A percentile compares a stretch with the other conserved stretches of the same genome.
Evolutionary conservation across 306 rosid species (phyloP).

Genomic region (Lathyrus oleraceus): DNA sequence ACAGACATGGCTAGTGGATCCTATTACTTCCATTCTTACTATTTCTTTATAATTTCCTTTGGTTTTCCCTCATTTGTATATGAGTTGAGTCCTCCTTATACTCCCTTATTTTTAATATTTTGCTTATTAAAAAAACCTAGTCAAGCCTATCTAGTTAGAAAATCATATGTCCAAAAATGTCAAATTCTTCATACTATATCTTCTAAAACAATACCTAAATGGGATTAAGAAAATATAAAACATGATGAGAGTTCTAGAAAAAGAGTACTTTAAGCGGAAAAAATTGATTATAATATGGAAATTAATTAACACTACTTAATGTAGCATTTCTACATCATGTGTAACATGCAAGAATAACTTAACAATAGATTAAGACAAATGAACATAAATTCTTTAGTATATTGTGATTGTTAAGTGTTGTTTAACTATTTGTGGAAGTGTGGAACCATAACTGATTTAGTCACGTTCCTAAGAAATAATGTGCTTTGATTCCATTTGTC

Average conservation of each 20-base stretch:
- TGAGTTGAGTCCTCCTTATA: no score
- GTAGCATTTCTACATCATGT: slow-evolving; percentile 39
- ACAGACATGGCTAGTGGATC: no score
- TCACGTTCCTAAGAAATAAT: slow-evolving; percentile 30
- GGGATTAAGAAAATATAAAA: slow-evolving; percentile 31
- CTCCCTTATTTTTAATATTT: no score
- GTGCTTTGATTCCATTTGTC: slow-evolving; percentile 22
- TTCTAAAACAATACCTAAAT: slow-evolving; percentile 15
- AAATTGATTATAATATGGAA: background rate
- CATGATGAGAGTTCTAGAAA: slow-evolving; percentile 16
- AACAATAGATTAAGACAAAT: slow-evolving; percentile 27
- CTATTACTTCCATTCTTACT: no score
- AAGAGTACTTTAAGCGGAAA: slow-evolving; percentile 1
- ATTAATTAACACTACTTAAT: slow-evolving; percentile 10
- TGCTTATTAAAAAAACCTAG: background rate
- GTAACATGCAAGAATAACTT: slow-evolving; percentile 32
- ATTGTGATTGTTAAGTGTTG: slow-evolving; percentile 15
- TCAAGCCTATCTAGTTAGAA: background rate
- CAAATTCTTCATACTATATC: slow-evolving; percentile 32
- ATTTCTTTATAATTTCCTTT: no score
- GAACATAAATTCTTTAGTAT: slow-evolving; percentile 21
- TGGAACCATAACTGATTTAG: slow-evolving; percentile 33
- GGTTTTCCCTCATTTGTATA: no score
- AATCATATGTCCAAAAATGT: slow-evolving; percentile 28
- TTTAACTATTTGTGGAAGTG: slow-evolving; percentile 35